A percentile compares a stretch with the other conserved stretches of the same genome.
Evolutionary conservation across 225 moss, liverwort and hornwort genomes (phyloP).

Genomic region (Polytrichum formosum): DNA sequence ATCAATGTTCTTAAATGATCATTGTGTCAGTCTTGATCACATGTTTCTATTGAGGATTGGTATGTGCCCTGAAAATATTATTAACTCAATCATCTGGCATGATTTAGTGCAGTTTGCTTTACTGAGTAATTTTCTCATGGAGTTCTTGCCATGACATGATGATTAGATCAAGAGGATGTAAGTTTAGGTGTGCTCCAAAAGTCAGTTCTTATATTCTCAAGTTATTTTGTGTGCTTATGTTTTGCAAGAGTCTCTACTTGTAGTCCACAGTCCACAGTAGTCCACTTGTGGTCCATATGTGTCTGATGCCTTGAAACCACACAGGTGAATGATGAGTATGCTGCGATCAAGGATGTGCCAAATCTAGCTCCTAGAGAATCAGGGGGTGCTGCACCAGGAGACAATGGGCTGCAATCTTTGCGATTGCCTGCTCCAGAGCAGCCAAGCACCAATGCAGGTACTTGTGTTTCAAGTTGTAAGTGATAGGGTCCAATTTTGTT

Average conservation of each 20-base stretch:
- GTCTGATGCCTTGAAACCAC: neutral
- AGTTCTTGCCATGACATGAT: neutral
- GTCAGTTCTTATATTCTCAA: neutral
- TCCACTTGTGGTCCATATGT: neutral
- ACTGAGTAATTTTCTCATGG: neutral
- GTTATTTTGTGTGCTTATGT: neutral
- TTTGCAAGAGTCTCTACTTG: neutral
- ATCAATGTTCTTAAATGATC: neutral
- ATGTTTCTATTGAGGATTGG: neutral
- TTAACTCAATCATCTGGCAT: neutral
- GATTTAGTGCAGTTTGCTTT: too few species aligned
- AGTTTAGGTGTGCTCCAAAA: too few species aligned
- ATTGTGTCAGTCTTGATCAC: neutral
- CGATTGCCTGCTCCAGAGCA: constrained; percentile 52
- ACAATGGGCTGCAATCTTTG: constrained; percentile 55
- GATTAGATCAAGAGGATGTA: neutral
- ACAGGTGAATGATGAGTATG: constrained; percentile 84
- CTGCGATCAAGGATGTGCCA: constrained; percentile 65
- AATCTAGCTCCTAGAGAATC: constrained; percentile 44
- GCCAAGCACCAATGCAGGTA: constrained; percentile 37
- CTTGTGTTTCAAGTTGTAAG: neutral
- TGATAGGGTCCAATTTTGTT: neutral
- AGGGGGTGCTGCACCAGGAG: constrained; percentile 42
- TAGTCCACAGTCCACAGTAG: too few species aligned
- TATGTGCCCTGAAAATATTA: neutral